Conservation (phyloP, 805 yeast species). For the Pachysolen tannophilus region DNA sequence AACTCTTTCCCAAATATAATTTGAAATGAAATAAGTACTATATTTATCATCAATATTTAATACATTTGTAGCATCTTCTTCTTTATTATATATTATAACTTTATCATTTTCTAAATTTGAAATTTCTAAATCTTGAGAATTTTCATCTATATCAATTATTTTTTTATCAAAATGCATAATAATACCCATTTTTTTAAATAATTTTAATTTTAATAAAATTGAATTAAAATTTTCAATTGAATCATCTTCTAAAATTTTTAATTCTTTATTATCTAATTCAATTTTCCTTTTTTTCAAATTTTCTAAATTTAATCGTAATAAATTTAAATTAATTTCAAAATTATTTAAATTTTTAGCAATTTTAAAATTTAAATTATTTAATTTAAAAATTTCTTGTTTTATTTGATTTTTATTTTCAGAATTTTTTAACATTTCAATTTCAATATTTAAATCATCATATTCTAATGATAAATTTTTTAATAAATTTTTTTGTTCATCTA, state of each 20-base stretch:
- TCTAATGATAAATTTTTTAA: slow-evolving; percentile 11
- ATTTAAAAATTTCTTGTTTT: slow-evolving; percentile 21
- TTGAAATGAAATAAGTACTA: slow-evolving; percentile 62
- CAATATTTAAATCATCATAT: background rate
- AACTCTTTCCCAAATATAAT: slow-evolving; percentile 70
- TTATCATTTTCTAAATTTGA: slow-evolving; percentile 31
- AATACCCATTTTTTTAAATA: slow-evolving; percentile 56
- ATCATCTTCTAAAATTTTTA: slow-evolving; percentile 23
- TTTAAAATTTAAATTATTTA: slow-evolving; percentile 37
- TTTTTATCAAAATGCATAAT: slow-evolving; percentile 17
- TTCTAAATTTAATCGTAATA: slow-evolving; percentile 28
- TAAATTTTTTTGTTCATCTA: slow-evolving; percentile 15
- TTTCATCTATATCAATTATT: slow-evolving; percentile 1
- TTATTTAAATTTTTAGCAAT: slow-evolving; percentile 47
- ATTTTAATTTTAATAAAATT: slow-evolving; percentile 43
- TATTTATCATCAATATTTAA: slow-evolving; percentile 45
- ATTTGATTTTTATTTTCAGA: slow-evolving; percentile 23
- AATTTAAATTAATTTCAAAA: slow-evolving; percentile 35
- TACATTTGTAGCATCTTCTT: slow-evolving; percentile 36
- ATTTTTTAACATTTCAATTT: slow-evolving; percentile 17
- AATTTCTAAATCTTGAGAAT: background rate
- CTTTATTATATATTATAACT: slow-evolving; percentile 41
- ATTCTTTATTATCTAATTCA: slow-evolving; percentile 21
- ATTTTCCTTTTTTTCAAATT: slow-evolving; percentile 28
- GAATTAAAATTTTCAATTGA: slow-evolving; percentile 33